These are phyloP conservation scores for Myriosclerotinia scirpicola DNA, from an alignment of 2,329 filamentous ascomycete species.

Conservation along the genomic window DNA sequence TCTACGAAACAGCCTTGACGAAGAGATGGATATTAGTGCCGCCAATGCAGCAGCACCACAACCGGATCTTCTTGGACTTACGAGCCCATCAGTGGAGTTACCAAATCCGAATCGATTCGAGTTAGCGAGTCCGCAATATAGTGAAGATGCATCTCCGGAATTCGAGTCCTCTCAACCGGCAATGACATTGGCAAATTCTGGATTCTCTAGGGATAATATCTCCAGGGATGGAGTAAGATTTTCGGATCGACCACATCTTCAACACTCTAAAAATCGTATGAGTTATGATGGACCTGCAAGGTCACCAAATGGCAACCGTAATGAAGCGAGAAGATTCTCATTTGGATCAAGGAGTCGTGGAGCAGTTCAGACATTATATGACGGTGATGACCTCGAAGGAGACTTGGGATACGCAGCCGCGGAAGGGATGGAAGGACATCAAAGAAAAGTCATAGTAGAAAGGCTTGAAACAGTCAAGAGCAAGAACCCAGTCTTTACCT, in stretches of 20 bases:
- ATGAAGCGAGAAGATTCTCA: slow-evolving; percentile 42
- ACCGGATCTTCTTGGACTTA: slow-evolving; percentile 62
- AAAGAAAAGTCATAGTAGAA: slow-evolving; percentile 95
- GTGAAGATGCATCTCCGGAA: slow-evolving; percentile 32
- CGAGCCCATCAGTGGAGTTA: slow-evolving; percentile 45
- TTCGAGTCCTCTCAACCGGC: slow-evolving; percentile 31
- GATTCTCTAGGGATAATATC: slow-evolving; percentile 22
- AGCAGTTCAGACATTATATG: slow-evolving; percentile 47
- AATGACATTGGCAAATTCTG: slow-evolving; percentile 25
- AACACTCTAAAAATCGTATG: slow-evolving; percentile 37
- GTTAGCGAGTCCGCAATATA: slow-evolving; percentile 49
- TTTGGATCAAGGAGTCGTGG: slow-evolving; percentile 43
- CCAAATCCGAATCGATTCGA: slow-evolving; percentile 75
- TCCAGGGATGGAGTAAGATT: slow-evolving; percentile 36
- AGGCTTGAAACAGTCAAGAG: slow-evolving; percentile 93
- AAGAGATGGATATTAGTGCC: slow-evolving; percentile 89
- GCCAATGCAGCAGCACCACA: slow-evolving; percentile 58
- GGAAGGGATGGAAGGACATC: slow-evolving; percentile 87
- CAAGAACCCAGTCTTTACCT: slow-evolving; percentile 93
- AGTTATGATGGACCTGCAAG: slow-evolving; percentile 41
- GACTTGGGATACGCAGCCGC: slow-evolving; percentile 94
- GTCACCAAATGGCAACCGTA: slow-evolving; percentile 28
- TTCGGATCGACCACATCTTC: slow-evolving; percentile 34
- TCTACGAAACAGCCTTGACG: slow-evolving; percentile 54
- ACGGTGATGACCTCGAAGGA: slow-evolving; percentile 79